Conservation (phyloP, 257 asterid species). For the Scutellaria galericulata region DNA sequence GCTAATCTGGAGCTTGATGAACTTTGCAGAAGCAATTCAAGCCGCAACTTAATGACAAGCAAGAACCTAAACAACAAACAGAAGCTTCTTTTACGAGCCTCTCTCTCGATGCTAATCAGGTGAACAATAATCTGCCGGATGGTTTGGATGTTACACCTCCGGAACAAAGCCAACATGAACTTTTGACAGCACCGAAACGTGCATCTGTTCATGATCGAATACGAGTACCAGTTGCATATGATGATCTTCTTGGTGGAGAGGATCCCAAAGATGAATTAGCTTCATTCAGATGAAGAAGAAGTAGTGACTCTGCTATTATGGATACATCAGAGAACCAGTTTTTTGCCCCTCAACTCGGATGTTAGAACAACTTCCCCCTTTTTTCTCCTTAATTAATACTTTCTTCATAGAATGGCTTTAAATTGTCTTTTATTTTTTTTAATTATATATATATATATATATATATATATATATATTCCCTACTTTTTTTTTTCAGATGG, state of each 20-base stretch:
- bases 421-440: background rate
- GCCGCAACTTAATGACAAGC: conserved; percentile 46
- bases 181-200: conserved; percentile 38
- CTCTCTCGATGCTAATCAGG: conserved; percentile 33
- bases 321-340: background rate
- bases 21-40: conserved; percentile 80
- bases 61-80: conserved; percentile 34
- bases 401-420: background rate
- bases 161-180: conserved; percentile 41
- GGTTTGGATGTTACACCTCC: conserved; percentile 37
- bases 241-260: conserved; percentile 60
- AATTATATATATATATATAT: too few species aligned
- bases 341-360: background rate
- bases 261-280: conserved; percentile 42
- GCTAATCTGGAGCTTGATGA: background rate
- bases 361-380: background rate
- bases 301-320: background rate
- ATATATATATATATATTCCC: too few species aligned
- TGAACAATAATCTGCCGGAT: conserved; percentile 24
- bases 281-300: background rate
- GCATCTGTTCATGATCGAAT: conserved; percentile 69
- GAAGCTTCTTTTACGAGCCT: conserved; percentile 40
- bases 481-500: background rate
- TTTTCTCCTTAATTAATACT: background rate
- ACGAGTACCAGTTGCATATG: conserved; percentile 75